Conservation (phyloP, 495 filamentous ascomycete genomes). For the Evansstolkia leycettana region DNA sequence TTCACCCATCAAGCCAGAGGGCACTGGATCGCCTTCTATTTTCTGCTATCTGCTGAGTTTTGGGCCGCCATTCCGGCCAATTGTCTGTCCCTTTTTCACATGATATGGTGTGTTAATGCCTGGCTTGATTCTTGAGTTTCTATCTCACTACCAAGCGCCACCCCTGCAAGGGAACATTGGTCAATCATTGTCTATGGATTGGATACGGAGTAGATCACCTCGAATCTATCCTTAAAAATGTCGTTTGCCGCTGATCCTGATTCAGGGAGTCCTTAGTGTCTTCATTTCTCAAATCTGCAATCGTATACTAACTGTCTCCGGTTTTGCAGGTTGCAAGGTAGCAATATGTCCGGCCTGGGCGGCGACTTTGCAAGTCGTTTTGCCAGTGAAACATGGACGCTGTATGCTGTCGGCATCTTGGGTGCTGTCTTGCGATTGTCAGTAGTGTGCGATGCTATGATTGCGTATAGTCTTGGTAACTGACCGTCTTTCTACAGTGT, state of each 20-base stretch:
- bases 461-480: too few relatives aligned
- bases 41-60: too few relatives aligned
- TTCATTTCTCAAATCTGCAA: background rate
- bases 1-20: too few relatives aligned
- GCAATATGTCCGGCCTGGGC: slow-evolving; percentile 22
- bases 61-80: too few relatives aligned
- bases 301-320: too few relatives aligned
- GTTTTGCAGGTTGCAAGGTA: slow-evolving; percentile 10
- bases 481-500: slow-evolving; percentile 16
- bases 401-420: slow-evolving; percentile 33
- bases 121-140: too few relatives aligned
- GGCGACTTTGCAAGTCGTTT: slow-evolving; percentile 22
- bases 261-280: slow-evolving; percentile 2
- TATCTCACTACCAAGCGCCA: too few relatives aligned
- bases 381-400: slow-evolving; percentile 32
- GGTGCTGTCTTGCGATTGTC: slow-evolving; percentile 32
- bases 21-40: too few relatives aligned
- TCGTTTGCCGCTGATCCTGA: slow-evolving; percentile 5
- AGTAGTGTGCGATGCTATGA: slow-evolving; percentile 8
- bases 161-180: too few relatives aligned
- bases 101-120: too few relatives aligned
- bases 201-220: slow-evolving; percentile 5
- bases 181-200: too few relatives aligned
- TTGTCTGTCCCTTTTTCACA: too few relatives aligned
- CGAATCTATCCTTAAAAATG: slow-evolving; percentile 12